Evolutionary conservation across 192 early-diverging fungal species (phyloP), one percentile per base, ranked within the genome.

Genomic region (Backusella parvicylindrica): DNA sequence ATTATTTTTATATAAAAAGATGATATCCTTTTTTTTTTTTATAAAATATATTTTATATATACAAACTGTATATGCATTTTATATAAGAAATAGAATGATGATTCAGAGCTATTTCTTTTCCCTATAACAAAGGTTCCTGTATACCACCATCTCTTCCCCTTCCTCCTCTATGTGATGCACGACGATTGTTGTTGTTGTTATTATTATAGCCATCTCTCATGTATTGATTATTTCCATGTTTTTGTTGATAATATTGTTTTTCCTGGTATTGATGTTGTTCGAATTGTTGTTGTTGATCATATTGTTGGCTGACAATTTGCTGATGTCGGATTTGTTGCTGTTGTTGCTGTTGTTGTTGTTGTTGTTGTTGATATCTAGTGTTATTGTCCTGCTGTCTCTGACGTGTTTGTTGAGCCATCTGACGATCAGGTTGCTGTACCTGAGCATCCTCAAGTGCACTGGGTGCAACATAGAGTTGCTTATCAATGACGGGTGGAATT

Each of bases 401-500:
- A 12, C 78, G 81, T 30, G 72, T 81, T 18, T 72, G 72, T 65
- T 69, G 47, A 23, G 77, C 74, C 23, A 63, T 73, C 16, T 78
- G 75, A 64, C 75, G 77, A 69, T 86, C 81, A 63, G 86, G 85
- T 75, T 86, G 87, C 80, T 91, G 88, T 8, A 85, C 70, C 38
- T 87, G 82, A 40, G 81, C 83, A 82, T 90, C 91, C 35, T 93
- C 91, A 76, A 94, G 83, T 5, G 92, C 88, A 53, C 84, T 91
- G 23, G 92, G 93, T 0, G 93, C 92, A 28, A 95, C 92, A 78
- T 93, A 99, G 47, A 99, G 87, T 47, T 87, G 85, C 84, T 95
- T 95, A 87, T 99, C 97, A 76, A 99, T 98, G 64, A 95, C 93
- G 6, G 95, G 95, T 30, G 98, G 98, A 73, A 99, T 99, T 72